Evolutionary conservation across 768 basidiomycete species (phyloP).

Genomic region (Tephrocybe sp.): DNA sequence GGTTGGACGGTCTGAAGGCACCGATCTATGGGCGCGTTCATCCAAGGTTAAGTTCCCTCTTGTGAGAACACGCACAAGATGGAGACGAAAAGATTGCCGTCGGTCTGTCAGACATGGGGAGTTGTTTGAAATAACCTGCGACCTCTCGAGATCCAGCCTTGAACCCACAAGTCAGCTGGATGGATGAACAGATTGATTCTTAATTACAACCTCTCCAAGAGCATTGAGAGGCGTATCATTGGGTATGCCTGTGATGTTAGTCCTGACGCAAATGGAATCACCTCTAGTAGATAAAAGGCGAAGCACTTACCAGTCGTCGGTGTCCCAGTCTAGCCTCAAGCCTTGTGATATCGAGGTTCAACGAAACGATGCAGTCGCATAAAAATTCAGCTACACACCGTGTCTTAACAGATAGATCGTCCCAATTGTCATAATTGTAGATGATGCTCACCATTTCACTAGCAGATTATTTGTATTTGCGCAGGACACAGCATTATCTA

Average conservation of each 20-base stretch:
- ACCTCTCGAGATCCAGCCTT: neutral
- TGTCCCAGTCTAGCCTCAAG: slow-evolving; percentile 2
- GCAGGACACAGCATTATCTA: too few species aligned
- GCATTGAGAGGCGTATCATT: neutral
- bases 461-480: neutral
- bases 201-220: neutral
- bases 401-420: neutral
- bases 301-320: neutral
- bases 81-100: neutral
- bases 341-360: neutral
- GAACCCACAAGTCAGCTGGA: neutral
- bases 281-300: neutral
- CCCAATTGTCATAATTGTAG: neutral
- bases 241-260: neutral
- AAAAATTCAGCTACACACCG: neutral
- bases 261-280: neutral
- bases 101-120: neutral
- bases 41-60: neutral
- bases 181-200: neutral
- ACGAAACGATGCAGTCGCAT: neutral
- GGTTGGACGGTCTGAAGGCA: slow-evolving; percentile 1
- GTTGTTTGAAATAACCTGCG: neutral
- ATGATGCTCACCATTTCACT: neutral
- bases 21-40: neutral
- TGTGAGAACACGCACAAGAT: neutral